Evolutionary conservation across 371 early-diverging fungal genomes (phyloP).

Genomic region (Mucor circinelloides): DNA sequence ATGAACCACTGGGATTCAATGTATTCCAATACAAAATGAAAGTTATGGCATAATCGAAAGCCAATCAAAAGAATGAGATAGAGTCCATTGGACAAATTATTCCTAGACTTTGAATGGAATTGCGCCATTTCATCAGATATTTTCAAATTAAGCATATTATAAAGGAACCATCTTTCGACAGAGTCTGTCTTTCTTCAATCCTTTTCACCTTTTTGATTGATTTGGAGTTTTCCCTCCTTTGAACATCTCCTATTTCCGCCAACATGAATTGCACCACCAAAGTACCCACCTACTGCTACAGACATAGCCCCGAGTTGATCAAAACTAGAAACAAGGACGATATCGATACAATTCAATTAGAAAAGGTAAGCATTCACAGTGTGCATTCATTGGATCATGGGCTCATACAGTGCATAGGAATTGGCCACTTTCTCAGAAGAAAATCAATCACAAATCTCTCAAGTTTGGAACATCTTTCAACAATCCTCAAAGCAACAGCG

Average conservation of each 20-base stretch:
- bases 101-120: conserved; percentile 3
- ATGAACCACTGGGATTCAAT: background rate
- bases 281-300: conserved; percentile 17
- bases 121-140: conserved; percentile 20
- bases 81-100: background rate
- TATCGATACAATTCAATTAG: conserved; percentile 9
- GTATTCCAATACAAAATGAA: background rate
- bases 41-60: conserved; percentile 13
- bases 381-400: background rate
- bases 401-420: conserved; percentile 6
- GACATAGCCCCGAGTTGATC: conserved; percentile 28
- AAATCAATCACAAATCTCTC: conserved; percentile 46
- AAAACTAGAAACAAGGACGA: conserved; percentile 22
- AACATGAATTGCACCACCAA: conserved; percentile 19
- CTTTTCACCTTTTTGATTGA: background rate
- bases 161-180: background rate
- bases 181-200: background rate
- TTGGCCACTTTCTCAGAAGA: conserved; percentile 25
- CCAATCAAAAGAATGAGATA: conserved; percentile 9
- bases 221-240: background rate
- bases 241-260: background rate
- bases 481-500: conserved; percentile 52
- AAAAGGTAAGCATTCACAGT: conserved; percentile 19
- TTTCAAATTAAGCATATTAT: conserved; percentile 7
- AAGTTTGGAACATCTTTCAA: conserved; percentile 57